Evolutionary conservation across 179 eudicot genomes (phyloP).

Genomic region (Patellifolia procumbens): DNA sequence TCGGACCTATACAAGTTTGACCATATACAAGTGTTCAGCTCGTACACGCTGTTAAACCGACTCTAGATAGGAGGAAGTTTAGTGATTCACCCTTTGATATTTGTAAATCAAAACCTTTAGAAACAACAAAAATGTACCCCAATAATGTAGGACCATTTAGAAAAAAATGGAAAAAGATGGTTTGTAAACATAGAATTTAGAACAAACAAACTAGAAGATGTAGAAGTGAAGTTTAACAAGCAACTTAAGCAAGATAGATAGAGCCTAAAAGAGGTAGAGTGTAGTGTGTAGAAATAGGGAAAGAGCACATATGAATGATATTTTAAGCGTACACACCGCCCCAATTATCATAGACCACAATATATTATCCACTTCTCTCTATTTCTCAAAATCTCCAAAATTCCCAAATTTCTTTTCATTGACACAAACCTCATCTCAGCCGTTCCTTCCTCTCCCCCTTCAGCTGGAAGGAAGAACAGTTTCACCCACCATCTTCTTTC

Average conservation of each 20-base stretch:
- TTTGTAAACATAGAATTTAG: conserved; percentile 13
- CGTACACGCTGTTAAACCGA: too few species aligned
- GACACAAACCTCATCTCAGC: conserved; percentile 22
- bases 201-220: conserved; percentile 18
- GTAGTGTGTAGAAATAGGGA: background rate
- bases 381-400: too few species aligned
- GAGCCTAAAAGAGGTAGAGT: too few species aligned
- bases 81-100: background rate
- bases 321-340: conserved; percentile 24
- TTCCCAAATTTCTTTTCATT: background rate
- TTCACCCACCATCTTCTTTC: background rate
- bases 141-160: conserved; percentile 6
- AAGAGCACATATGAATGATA: background rate
- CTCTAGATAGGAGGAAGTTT: too few species aligned
- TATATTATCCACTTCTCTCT: conserved; percentile 23
- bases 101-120: background rate
- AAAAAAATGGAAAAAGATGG: conserved; percentile 2
- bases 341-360: conserved; percentile 30
- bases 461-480: conserved; percentile 15
- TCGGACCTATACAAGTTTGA: too few species aligned
- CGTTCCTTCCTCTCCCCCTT: conserved; percentile 32
- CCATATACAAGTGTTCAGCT: too few species aligned
- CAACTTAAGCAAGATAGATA: background rate
- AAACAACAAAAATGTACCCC: conserved; percentile 1
- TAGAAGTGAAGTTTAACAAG: conserved; percentile 21